phyloP scores from a whole-genome alignment of 148 eudicot species.

The Linanthus parryae region DNA sequence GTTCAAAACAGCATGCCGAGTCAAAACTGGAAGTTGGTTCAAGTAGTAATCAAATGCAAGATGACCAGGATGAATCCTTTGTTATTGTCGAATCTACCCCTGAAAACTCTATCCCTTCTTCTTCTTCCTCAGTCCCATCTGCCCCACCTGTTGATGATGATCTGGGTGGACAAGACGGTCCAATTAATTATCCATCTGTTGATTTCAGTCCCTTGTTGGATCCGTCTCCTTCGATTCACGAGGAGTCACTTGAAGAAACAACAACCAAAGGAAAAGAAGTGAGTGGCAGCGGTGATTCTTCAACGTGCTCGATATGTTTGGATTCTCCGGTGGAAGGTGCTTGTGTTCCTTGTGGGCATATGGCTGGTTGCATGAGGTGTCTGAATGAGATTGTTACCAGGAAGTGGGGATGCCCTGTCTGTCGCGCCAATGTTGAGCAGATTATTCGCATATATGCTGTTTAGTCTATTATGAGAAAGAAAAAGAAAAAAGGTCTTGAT shows the following conservation, averaged over 20 bases:
- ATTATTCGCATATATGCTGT: slow-evolving; percentile 75
- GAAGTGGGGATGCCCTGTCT: slow-evolving; percentile 95
- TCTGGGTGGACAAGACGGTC: slow-evolving; percentile 34
- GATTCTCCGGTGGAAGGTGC: slow-evolving; percentile 93
- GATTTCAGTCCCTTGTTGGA: slow-evolving; percentile 25
- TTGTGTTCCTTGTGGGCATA: slow-evolving; percentile 94
- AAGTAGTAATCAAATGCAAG: slow-evolving; percentile 21
- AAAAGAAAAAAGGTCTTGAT: too few relatives aligned
- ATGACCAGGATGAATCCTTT: slow-evolving; percentile 7
- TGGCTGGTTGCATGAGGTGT: slow-evolving; percentile 97
- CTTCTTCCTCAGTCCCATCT: slow-evolving; percentile 44
- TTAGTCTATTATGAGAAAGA: slow-evolving; percentile 16
- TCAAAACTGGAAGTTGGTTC: slow-evolving; percentile 38
- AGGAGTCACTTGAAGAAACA: too few relatives aligned
- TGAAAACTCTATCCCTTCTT: slow-evolving; percentile 15
- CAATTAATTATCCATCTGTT: slow-evolving; percentile 62
- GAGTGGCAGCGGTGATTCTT: slow-evolving; percentile 29
- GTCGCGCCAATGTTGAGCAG: slow-evolving; percentile 79
- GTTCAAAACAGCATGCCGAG: too few relatives aligned
- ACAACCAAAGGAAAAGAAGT: slow-evolving; percentile 18
- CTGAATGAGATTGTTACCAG: slow-evolving; percentile 69
- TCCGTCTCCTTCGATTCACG: slow-evolving; percentile 12
- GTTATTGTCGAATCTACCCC: slow-evolving; percentile 19
- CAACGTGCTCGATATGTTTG: slow-evolving; percentile 82
- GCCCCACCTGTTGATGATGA: slow-evolving; percentile 49